Conservation (phyloP, 352 stramenopile species). For the Bremia lactucae region DNA sequence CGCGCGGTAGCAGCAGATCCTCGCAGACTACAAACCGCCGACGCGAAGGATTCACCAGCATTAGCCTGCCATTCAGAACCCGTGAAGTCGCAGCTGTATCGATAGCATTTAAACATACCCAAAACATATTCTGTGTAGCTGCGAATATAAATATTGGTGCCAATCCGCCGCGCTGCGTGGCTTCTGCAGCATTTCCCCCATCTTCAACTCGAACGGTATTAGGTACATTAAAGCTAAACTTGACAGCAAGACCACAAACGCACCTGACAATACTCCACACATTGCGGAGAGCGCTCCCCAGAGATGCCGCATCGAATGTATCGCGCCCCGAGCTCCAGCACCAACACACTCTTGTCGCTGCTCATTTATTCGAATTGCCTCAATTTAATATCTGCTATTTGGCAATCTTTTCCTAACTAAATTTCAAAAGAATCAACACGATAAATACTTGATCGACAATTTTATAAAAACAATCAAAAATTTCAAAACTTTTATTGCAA, state of each 20-base stretch:
- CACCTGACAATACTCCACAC: constrained; percentile 59
- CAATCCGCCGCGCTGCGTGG: constrained; percentile 26
- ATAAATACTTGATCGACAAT: no score
- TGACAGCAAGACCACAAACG: background rate
- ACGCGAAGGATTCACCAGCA: constrained; percentile 66
- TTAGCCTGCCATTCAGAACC: constrained; percentile 17
- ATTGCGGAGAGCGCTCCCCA: constrained; percentile 61
- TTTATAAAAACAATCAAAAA: no score
- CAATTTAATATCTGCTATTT: no score
- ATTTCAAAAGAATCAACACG: no score
- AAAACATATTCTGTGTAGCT: constrained; percentile 58
- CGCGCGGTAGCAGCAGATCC: constrained; percentile 52
- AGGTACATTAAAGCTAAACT: background rate
- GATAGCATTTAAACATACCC: constrained; percentile 32
- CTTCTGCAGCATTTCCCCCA: constrained; percentile 41
- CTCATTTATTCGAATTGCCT: constrained; percentile 10
- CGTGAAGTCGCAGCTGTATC: background rate
- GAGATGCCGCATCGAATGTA: constrained; percentile 65
- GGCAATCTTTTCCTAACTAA: no score
- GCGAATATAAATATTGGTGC: constrained; percentile 36
- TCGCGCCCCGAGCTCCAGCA: constrained; percentile 64
- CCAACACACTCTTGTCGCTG: constrained; percentile 53
- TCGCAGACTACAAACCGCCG: constrained; percentile 72
- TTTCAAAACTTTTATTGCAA: constrained; percentile 5
- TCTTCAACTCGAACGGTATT: constrained; percentile 12